Base-by-base conservation (phyloP, 2,329 filamentous ascomycete species). In the Aspergillus sp. region DNA sequence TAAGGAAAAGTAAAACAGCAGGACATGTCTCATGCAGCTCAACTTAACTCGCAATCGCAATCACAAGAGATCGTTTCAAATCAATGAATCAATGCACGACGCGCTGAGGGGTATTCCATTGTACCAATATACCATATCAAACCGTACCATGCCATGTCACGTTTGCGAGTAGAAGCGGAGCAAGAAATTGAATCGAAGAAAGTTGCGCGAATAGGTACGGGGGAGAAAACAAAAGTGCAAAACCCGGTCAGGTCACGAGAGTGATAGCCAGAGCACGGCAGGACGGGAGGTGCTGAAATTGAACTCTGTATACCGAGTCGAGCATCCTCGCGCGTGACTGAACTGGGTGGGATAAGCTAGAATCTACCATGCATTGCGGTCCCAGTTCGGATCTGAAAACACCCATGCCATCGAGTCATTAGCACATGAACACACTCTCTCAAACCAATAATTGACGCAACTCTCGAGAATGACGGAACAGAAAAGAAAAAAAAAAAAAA, bases 301-400 rank as follows among this genome's bases (percentile, higher is more conserved):
- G 36, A 12, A 12, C 32, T 36, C 11, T 2, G 32, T 11, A 4
- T 36, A 36, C 32, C 32, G 32, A 36, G 16, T n/a, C 6, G 36
- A 42, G 36, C 12, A n/a, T 14, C 36, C 3, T 42, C 36, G 16
- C 7, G 36, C 36, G 5, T 42, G 6, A 7, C 7, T n/a, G 14
- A 3, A 42, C 36, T 16, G 4, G 36, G 36, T 42, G 4, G 4
- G 14, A 14, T 7, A 42, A 16, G 16, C 11, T 36, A 12, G 32
- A 42, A 42, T 42, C 16, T 74, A 95, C 91, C 91, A 95, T 49
- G 90, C 90, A 78, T 93, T 93, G 63, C 90, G 87, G 80, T 96
- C 92, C 92, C 92, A 96, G 79, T 81, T 82, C 52, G 80, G 80
- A 73, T 82, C 80, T 82, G 62, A 6, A 55, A 6, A 49, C 52